phyloP scores from a whole-genome alignment of 371 early-diverging fungal species.

The Saksenaea vasiformis region DNA sequence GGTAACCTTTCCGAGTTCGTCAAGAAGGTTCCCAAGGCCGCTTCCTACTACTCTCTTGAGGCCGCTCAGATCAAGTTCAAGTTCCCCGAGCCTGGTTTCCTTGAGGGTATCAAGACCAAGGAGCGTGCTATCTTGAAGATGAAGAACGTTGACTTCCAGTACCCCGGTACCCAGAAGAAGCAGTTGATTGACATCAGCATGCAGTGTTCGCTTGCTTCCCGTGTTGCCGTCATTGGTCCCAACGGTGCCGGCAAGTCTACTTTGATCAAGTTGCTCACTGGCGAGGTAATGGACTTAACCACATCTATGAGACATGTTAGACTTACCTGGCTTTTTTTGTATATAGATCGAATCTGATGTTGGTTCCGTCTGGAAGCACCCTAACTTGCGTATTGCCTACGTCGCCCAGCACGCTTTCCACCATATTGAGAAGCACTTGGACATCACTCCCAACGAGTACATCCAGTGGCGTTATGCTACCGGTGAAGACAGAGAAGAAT shows the following conservation, averaged over 20 bases:
- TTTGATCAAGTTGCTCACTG: conserved; percentile 83
- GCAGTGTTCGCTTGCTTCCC: conserved; percentile 68
- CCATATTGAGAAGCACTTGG: conserved; percentile 82
- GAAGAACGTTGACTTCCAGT: conserved; percentile 65
- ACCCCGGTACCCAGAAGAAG: conserved; percentile 61
- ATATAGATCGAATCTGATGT: conserved; percentile 51
- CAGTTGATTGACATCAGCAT: conserved; percentile 60
- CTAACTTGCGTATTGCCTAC: conserved; percentile 82
- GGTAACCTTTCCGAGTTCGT: conserved; percentile 89
- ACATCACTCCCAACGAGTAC: conserved; percentile 80
- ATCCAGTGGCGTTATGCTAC: conserved; percentile 85
- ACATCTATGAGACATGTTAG: too few species aligned
- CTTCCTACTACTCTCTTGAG: conserved; percentile 71
- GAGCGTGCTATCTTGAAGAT: conserved; percentile 71
- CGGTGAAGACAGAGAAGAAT: conserved; percentile 82
- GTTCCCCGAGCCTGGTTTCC: conserved; percentile 73
- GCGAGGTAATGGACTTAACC: conserved; percentile 57
- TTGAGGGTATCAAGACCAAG: conserved; percentile 77
- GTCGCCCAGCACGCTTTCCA: conserved; percentile 92
- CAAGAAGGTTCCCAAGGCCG: conserved; percentile 75
- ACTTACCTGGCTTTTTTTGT: not conserved
- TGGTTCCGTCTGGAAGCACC: conserved; percentile 78
- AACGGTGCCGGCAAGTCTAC: conserved; percentile 84
- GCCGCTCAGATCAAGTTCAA: conserved; percentile 58
- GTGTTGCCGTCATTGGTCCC: conserved; percentile 73